Evolutionary conservation across 2,329 filamentous ascomycete species (phyloP), one percentile per base, ranked within the genome.

Genomic region (Fusarium coffeatum): DNA sequence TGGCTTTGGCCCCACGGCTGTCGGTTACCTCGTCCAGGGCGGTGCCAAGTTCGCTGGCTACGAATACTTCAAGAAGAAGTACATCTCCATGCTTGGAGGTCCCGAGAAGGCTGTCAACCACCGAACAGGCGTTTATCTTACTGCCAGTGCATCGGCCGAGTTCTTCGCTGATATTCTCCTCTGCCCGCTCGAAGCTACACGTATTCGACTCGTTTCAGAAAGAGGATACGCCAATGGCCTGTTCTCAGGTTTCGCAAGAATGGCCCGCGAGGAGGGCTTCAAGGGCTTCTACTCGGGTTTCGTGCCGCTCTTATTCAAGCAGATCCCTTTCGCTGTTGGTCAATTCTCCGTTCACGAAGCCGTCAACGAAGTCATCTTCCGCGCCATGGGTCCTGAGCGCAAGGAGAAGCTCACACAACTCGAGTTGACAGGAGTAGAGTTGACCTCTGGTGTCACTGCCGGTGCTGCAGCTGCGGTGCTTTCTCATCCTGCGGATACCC

Each of bases 301-400:
- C 82, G 91, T 94, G 55, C 93, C 93, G 28, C 90, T 95, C 74
- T 86, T 94, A 71, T 93, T 93, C 83, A 94, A 95, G 83, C 93
- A 96, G 87, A 91, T 97, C 58, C 94, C 94, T 20, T 97, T 97
- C 84, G 97, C 94, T 73, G 93, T 97, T 83, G 90, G 93, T 80
- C 97, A 97, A 85, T 97, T 97, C 85, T 93, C 94, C 73, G 93
- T 95, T 58, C 96, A 93, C 86, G 94, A 97, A 84, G 95, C 93
- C 76, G 93, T 92, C 74, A 89, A 92, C 76, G 93, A 97, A 82
- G 78, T 87, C 72, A 88, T 94, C 80, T 97, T 89, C 85, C 84
- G 86, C 60, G 64, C 80, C 57, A 85, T 97, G 78, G 92, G 94
- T 77, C 84, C 83, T 16, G 84, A 86, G 73, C 80, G 81, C 62